Base-by-base conservation (phyloP, 306 rosid species). In the Prunus kanzakura region DNA sequence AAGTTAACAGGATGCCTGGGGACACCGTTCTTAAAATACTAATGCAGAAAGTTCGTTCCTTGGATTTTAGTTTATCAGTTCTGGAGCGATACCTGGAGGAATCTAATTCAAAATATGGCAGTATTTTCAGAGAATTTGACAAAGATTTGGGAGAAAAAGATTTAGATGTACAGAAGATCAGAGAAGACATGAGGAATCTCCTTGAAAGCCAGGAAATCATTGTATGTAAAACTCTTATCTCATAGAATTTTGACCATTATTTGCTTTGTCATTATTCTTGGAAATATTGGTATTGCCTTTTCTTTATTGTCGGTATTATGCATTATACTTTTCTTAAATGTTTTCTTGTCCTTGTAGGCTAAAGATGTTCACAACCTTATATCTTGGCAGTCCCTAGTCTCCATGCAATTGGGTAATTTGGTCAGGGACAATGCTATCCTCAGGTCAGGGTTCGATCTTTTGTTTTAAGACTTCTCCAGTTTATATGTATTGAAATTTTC, bases 1-100 rank as follows among this genome's bases (percentile, higher is more conserved):
- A 90, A 81, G 91, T 77, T 75, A 93, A 94, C 70, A 89, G 98
- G 86, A 89, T 95, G 96, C 98, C 98, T 54, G 97, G 98, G 72
- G 98, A 95, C 81, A 88, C 96, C 38, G 97, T 89, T 89, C 97
- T 96, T 68, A 96, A 96, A 80, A 89, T 96, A 76, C 86, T 96
- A 70, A 91, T 90, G 89, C 99, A 96, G 88, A 96, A 96, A 87
- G 97, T 92, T 25, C 99, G 93, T 35, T 84, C 97, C 3, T 78
- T 96, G 61, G 98, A 92, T 79, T 62, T 83, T 69, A 92, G 84
- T 86, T 85, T 96, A 75, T 91, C 92, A 67, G 97, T 92, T 69
- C 76, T 96, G 79, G 99, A 92, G 86, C 91, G 89, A 58, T 96
- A 91, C 73, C 78, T 96, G 76, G 97, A 88, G 68, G 97, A 96